A percentile compares a stretch with the other conserved stretches of the same genome.
phyloP scores from a whole-genome alignment of 805 yeast species.

The Candida lessepsii region DNA sequence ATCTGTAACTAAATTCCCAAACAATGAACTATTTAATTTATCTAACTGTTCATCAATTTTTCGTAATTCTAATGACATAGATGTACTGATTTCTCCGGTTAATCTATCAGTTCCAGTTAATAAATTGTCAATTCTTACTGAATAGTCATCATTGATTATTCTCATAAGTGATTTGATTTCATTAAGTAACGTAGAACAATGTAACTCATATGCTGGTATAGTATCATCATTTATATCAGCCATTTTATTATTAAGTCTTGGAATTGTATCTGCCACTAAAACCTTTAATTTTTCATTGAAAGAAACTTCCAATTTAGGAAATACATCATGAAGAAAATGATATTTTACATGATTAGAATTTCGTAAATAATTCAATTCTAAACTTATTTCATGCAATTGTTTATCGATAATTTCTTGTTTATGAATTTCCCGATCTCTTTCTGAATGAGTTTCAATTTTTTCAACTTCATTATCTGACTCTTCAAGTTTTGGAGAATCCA shows the following conservation, averaged over 20 bases:
- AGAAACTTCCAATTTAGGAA: constrained; percentile 10
- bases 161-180: constrained; percentile 37
- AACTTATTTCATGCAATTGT: constrained; percentile 5
- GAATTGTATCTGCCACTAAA: constrained; percentile 8
- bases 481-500: background rate
- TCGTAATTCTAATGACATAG: constrained; percentile 60
- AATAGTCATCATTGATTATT: constrained; percentile 42
- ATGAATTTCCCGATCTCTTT: background rate
- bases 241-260: constrained; percentile 12
- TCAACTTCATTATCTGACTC: background rate
- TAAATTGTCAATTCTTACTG: constrained; percentile 57
- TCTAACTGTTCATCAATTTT: constrained; percentile 51
- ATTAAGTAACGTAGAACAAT: constrained; percentile 31
- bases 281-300: constrained; percentile 2
- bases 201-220: constrained; percentile 33
- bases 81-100: constrained; percentile 71
- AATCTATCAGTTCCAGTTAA: constrained; percentile 65
- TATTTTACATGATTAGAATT: constrained; percentile 12
- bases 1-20: constrained; percentile 19
- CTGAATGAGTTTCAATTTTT: background rate
- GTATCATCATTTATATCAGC: constrained; percentile 31
- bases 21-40: constrained; percentile 35
- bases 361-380: constrained; percentile 8
- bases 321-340: constrained; percentile 10
- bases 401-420: constrained; percentile 7